Base-by-base conservation (phyloP, 257 asterid species). In the Fraxinus quadrangulata region DNA sequence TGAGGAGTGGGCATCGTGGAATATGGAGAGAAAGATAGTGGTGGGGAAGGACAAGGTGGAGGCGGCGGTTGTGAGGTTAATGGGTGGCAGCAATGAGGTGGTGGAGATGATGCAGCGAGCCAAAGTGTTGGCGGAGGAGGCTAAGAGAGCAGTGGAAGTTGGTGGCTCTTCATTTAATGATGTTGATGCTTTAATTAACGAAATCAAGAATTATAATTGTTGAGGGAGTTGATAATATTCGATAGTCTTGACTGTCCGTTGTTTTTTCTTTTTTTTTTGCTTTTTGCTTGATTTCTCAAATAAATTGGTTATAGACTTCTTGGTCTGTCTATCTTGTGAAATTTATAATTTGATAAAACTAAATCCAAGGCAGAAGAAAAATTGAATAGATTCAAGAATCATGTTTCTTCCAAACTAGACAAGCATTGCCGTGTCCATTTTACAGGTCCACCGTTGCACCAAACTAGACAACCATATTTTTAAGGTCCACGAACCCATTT, bases 81-180 rank as follows among this genome's bases (percentile, higher is more conserved):
- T 76, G 67, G 75, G 77, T 67, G 76, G 37, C n/a, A 67, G 78
- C 14, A 78, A 73, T 26, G 83, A 81, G 36, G 45, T 51, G 30
- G n/a, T 37, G 37, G 82, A 74, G 77, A 59, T 84, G 63, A 79
- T 75, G 51, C 40, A 47, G 2, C 33, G 84, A 45, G 88, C 79
- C 8, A 37, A 14, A 42, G 70, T 17, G 7, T 49, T 73, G 26
- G 79, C 70, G 45, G 73, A 81, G 76, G 71, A 39, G 75, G 79
- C 82, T 0, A 70, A 34, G 17, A 63, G 31, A 3, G 79, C 88
- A 7, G 73, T 73, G 65, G 84, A 76, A 67, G 39, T 4, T 9
- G 83, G 83, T 21, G 85, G 87, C 13, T 81, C 85, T 9, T 81
- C 87, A 8, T 63, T 10, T 63, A 63, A 63, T 5, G 69, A 63